Base-by-base conservation (phyloP, 169 alveolate genomes). In the Cryptosporidium parvum region DNA sequence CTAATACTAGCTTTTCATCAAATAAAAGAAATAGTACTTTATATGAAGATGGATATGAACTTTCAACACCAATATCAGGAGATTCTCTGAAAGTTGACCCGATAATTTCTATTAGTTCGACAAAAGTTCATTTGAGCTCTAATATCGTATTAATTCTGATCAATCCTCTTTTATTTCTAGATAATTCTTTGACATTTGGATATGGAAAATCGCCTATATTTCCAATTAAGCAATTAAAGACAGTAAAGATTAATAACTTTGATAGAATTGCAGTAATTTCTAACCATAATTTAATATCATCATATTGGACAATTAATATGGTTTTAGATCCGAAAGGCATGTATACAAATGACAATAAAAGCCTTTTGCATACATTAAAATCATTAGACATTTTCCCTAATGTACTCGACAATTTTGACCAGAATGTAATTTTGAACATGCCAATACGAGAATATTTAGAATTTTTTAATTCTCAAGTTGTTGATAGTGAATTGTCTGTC, bases 251-350 rank as follows among this genome's bases (percentile, higher is more conserved):
- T 3, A 9, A 48, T 51, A 65, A 3, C 9, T 23, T 80, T n/a
- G 75, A 62, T 44, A 42, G 56, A 62, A 29, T 80, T 29, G 89
- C 67, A n/a, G 45, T 80, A 26, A 23, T 80, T 62, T 80, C 89
- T 0, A 39, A 62, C 62, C 29, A 80, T 18, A 62, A 62, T 59
- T 14, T 44, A 7, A 14, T 80, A 5, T n/a, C 44, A 29, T 44
- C 70, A 18, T 21, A 21, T 26, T 80, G 89, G 89, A 62, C 35
- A 3, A 16, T 80, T 59, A 37, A 42, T 45, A 59, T 44, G 68
- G 70, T 80, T 26, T 73, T 80, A 26, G 89, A 80, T 23, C 89
- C 89, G 23, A 80, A 62, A 42, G 21, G 23, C 16, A 16, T 65
- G 33, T 80, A 45, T 80, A 18, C 6, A 3, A 51, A 75, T 58